Evolutionary conservation across 2,329 filamentous ascomycete species (phyloP).

Genomic region (Volutella citrinella): DNA sequence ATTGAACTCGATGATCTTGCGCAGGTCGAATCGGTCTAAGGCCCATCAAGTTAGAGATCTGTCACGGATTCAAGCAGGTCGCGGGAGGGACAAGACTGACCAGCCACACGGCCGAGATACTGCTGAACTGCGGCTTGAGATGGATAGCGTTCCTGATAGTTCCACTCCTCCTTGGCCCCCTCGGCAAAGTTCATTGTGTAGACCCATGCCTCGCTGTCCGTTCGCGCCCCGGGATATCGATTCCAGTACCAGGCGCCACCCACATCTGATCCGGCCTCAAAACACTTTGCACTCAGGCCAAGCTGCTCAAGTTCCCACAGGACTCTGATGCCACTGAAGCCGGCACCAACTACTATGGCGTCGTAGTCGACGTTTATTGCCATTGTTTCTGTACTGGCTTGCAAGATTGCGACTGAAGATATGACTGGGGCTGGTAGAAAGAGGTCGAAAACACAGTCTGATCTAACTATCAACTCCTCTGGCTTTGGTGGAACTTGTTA

Average conservation of each 20-base stretch:
- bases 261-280: constrained; percentile 13
- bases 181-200: constrained; percentile 9
- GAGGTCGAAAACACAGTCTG: too few relatives aligned
- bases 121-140: constrained; percentile 8
- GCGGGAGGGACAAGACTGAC: constrained; percentile 1
- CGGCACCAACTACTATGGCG: constrained; percentile 11
- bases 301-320: constrained; percentile 8
- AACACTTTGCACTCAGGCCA: constrained; percentile 8
- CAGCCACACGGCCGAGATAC: constrained; percentile 9
- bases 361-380: too few relatives aligned
- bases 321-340: constrained; percentile 11
- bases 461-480: too few relatives aligned
- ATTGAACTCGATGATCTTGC: constrained; percentile 5
- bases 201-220: constrained; percentile 11
- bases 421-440: too few relatives aligned
- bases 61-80: too few relatives aligned
- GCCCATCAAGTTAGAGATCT: too few relatives aligned
- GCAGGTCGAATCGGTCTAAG: constrained; percentile 6
- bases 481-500: too few relatives aligned
- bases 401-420: too few relatives aligned
- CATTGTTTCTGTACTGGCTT: too few relatives aligned
- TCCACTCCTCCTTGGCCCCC: constrained; percentile 1
- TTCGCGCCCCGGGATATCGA: constrained; percentile 13
- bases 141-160: constrained; percentile 7
- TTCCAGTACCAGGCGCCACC: constrained; percentile 18